Evolutionary conservation across 2,329 filamentous ascomycete species (phyloP), one percentile per base, ranked within the genome.

Genomic region (Neopestalotiopsis rosae): DNA sequence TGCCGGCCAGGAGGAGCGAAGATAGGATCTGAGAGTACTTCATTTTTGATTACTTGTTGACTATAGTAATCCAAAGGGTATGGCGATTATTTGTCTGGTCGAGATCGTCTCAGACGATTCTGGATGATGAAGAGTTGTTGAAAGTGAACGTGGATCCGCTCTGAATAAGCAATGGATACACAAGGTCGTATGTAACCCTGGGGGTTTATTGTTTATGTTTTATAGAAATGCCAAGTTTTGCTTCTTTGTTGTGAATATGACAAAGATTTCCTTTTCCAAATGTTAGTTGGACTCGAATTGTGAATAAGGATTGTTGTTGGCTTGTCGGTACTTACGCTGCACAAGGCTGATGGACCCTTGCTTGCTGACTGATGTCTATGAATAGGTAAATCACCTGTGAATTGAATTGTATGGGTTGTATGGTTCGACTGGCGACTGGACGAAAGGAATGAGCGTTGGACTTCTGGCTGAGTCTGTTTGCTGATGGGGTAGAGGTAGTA

Each of bases 101-200:
- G 59, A 38, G 61, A 63, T 38, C 66, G 68, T 69, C 32, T 68
- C 68, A 68, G 56, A 69, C 61, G 68, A 67, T 45, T 7, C 34
- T 7, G n/a, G 3, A 28, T n/a, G 30, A 61, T 42, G 38, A 17
- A 10, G 1, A 42, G n/a, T 61, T 34, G 32, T 12, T 14, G 59
- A n/a, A 9, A 6, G 59, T 30, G n/a, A 34, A 34, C 12, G 59
- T 38, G 30, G 34, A 7, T 38, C 34, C 34, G 34, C 1, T 59
- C 24, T 7, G 6, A 59, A 59, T 59, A 28, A 38, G 34, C 34
- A 38, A 10, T 6, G 1, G 2, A 38, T 38, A 38, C 2, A 38
- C 34, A 38, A 38, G 34, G 34, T 10, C 10, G 34, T 6, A 52
- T n/a, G 17, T n/a, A 52, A 20, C 17, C 45, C 17, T 52, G 5